Conservation (phyloP, 148 eudicot genomes). For the Polygonum maritimum region DNA sequence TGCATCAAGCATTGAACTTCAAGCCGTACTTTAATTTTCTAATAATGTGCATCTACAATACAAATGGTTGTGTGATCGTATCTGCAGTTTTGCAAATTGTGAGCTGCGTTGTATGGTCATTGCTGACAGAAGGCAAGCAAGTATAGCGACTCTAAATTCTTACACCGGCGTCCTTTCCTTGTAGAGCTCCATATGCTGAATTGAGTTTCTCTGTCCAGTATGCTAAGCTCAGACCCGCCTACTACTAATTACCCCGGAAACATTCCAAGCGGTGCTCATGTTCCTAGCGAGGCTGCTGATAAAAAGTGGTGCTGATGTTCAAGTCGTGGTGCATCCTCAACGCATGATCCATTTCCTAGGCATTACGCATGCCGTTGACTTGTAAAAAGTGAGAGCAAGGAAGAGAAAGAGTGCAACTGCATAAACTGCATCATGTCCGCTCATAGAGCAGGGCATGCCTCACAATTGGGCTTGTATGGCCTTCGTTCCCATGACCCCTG, state of each 20-base stretch:
- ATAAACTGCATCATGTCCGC: no score
- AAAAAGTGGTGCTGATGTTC: slow-evolving; percentile 12
- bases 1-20: not conserved
- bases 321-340: no score
- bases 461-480: no score
- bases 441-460: no score
- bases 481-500: no score
- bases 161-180: not conserved
- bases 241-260: slow-evolving; percentile 66
- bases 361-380: no score
- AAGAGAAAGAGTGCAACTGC: no score
- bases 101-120: slow-evolving; percentile 89
- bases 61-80: not conserved
- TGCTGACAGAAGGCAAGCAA: slow-evolving; percentile 62
- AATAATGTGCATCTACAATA: no score
- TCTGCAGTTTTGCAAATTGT: slow-evolving; percentile 76
- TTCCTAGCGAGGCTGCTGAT: slow-evolving; percentile 42
- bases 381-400: no score
- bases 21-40: not conserved
- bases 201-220: slow-evolving; percentile 28
- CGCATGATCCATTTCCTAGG: no score
- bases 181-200: slow-evolving; percentile 11
- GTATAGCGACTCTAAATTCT: slow-evolving; percentile 12
- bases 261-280: slow-evolving; percentile 58
- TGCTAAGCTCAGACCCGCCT: slow-evolving; percentile 46